Conservation (phyloP, 2,329 filamentous ascomycete species). For the Thyridium curvatum region DNA sequence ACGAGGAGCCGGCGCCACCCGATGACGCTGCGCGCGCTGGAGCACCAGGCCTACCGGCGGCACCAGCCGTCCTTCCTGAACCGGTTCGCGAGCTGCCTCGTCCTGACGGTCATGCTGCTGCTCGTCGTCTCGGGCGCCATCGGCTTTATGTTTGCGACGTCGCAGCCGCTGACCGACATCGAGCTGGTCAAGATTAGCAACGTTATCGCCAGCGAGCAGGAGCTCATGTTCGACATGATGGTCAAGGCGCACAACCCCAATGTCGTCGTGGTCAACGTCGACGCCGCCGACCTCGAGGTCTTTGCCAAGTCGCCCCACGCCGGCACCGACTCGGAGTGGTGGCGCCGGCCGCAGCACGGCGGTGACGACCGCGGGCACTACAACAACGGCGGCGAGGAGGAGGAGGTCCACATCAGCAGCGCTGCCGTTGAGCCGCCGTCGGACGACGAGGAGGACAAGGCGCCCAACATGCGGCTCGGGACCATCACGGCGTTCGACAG, state of each 20-base stretch:
- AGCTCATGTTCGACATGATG: conserved; percentile 88
- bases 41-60: conserved; percentile 37
- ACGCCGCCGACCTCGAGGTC: conserved; percentile 82
- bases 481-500: conserved; percentile 84
- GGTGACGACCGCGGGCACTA: conserved; percentile 5
- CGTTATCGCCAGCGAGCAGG: conserved; percentile 87
- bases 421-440: conserved; percentile 41
- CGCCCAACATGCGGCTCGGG: conserved; percentile 87
- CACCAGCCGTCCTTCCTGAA: conserved; percentile 54
- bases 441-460: conserved; percentile 59
- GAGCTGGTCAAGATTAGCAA: conserved; percentile 77
- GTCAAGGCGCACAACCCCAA: conserved; percentile 91
- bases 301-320: conserved; percentile 93
- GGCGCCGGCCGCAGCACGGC: conserved; percentile 31
- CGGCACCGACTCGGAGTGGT: conserved; percentile 60
- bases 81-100: conserved; percentile 78
- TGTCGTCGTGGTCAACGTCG: conserved; percentile 78
- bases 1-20: conserved; percentile 51
- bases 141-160: conserved; percentile 85
- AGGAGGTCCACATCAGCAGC: conserved; percentile 9
- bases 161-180: conserved; percentile 77
- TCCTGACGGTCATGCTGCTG: conserved; percentile 75
- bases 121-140: conserved; percentile 80
- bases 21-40: conserved; percentile 60
- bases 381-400: conserved; percentile 3